These are phyloP conservation scores for Obelidium mucronatum DNA, from an alignment of 192 early-diverging fungal genomes.

Conservation along the genomic window DNA sequence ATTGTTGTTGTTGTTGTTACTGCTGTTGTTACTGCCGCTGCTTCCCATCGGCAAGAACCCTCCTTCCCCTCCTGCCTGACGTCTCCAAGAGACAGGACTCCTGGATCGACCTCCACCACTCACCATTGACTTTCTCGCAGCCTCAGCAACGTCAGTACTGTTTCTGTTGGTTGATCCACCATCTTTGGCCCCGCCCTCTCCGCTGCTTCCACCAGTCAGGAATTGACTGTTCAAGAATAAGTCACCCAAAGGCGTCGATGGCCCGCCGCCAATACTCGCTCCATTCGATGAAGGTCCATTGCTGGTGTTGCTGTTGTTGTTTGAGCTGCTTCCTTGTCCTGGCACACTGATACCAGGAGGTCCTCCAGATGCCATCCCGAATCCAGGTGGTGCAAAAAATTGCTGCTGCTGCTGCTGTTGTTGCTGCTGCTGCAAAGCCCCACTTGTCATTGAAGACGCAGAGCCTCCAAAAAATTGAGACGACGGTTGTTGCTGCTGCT, in stretches of 20 bases:
- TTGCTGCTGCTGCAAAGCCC: not conserved
- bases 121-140: too few relatives aligned
- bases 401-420: slow-evolving; percentile 8
- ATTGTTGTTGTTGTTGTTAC: not conserved
- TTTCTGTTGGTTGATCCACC: too few relatives aligned
- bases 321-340: not conserved
- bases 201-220: too few relatives aligned
- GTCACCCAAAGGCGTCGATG: too few relatives aligned
- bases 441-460: not conserved
- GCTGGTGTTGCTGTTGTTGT: not conserved
- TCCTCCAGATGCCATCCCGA: not conserved
- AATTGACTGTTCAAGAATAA: too few relatives aligned
- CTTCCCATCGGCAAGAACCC: too few relatives aligned
- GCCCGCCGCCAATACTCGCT: too few relatives aligned
- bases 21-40: not conserved
- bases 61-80: too few relatives aligned
- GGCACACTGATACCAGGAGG: not conserved
- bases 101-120: too few relatives aligned
- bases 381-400: not conserved
- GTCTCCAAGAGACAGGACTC: too few relatives aligned
- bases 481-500: slow-evolving; percentile 6
- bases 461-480: not conserved
- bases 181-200: too few relatives aligned
- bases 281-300: not conserved
- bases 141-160: too few relatives aligned